Evolutionary conservation across 2,329 filamentous ascomycete genomes (phyloP), one percentile per base, ranked within the genome.

Genomic region (Ophiostoma quercus): DNA sequence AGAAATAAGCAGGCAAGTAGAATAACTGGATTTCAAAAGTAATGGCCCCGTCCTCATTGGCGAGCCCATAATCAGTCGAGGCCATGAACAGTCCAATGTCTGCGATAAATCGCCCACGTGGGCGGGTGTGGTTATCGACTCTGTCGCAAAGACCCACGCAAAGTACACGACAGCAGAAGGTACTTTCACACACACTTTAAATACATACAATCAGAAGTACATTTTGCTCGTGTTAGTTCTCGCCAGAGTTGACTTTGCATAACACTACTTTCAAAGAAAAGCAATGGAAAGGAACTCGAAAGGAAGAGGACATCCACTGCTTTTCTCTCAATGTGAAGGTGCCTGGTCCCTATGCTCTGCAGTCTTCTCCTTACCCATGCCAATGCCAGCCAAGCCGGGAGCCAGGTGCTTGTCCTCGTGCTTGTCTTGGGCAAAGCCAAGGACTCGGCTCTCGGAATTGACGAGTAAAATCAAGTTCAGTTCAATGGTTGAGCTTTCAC

Each of bases 31-130:
- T 3, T 57, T 3, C n/a, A 25, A 60, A 32, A 29, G 25, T 22
- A 63, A 63, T 63, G 29, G 12, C 60, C 32, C 34, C 34, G 16
- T 39, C 34, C 62, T 39, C 9, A 65, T 65, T 65, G 62, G 32
- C 34, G n/a, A 60, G 22, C 9, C 54, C 11, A 60, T 60, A 60
- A 60, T 60, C 11, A 2, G 39, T 14, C 9, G 39, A 12, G 11
- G 39, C 12, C 54, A 32, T 9, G 11, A 16, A 65, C 34, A 39
- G 54, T 65, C 62, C 62, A 65, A 41, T 65, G 62, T 34, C 34
- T 22, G 62, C 62, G 62, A 41, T 39, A 39, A 3, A n/a, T 11
- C 34, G 34, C 62, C 62, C 62, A 65, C 62, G 62, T 65, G 62
- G 19, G 62, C 34, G 51, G 51, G 51, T 57, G n/a, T 25, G 9